These are phyloP conservation scores for Angomonas deanei DNA, from an alignment of 208 protist genomes.

Conservation along the genomic window DNA sequence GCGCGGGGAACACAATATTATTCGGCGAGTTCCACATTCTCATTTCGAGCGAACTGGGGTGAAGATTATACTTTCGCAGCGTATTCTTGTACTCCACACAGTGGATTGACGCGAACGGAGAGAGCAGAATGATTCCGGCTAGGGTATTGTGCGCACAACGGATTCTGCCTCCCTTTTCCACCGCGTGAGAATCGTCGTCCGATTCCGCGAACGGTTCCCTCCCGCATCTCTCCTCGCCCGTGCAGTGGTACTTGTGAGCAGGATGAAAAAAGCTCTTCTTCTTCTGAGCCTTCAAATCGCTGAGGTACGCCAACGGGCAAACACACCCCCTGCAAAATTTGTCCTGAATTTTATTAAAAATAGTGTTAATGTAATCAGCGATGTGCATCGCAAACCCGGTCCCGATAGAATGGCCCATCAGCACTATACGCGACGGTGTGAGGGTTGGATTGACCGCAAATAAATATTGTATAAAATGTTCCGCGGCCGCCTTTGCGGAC, in stretches of 20 bases:
- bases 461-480: constrained; percentile 37
- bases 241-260: neutral
- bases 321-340: neutral
- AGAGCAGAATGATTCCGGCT: constrained; percentile 32
- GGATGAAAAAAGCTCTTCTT: constrained; percentile 1
- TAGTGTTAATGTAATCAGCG: constrained; percentile 19
- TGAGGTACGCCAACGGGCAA: neutral
- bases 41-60: constrained; percentile 22
- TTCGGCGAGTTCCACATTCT: constrained; percentile 12
- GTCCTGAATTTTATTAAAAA: constrained; percentile 15
- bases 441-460: constrained; percentile 25
- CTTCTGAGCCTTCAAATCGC: neutral
- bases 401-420: constrained; percentile 51
- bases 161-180: no score
- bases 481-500: constrained; percentile 30
- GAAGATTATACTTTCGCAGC: constrained; percentile 13
- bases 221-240: neutral
- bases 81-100: constrained; percentile 27
- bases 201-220: neutral
- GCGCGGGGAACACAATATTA: constrained; percentile 19
- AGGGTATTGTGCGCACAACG: constrained; percentile 32
- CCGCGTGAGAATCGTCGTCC: neutral
- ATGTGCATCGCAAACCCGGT: constrained; percentile 34
- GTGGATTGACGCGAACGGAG: constrained; percentile 25
- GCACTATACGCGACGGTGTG: constrained; percentile 28